Base-by-base conservation (phyloP, 257 asterid genomes). In the Marsdenia floribunda region DNA sequence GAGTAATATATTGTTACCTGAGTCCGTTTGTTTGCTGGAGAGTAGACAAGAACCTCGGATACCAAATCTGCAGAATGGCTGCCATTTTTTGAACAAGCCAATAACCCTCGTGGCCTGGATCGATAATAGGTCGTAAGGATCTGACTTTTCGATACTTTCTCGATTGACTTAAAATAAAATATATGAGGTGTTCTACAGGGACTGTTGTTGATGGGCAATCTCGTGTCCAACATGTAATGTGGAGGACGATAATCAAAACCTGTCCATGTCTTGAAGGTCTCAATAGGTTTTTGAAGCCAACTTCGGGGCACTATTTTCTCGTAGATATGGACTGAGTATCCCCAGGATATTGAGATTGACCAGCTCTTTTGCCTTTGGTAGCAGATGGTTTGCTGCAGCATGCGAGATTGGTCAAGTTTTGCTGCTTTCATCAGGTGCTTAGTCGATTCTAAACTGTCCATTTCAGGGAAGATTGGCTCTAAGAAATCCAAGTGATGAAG, bases 261-360 rank as follows among this genome's bases (percentile, higher is more conserved):
- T 3, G 3, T 1, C 97, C 93, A 89, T 0, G 78, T 52, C 4
- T 8, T 0, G 69, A 91, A 90, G 9, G 97, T 90, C 77, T 88
- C 93, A 16, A 91, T 77, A 26, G 97, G 97, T 1, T 55, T 73
- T 44, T 83, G 88, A n/a, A 91, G 76, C 68, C 78, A 75, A 55
- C 89, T 90, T 49, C 97, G 70, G 4, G 91, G 87, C 71, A 86
- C 52, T 22, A 88, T 75, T 33, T 76, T 75, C 82, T 90, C 93
- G 65, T 93, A 93, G 29, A 91, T 68, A 24, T 89, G 89, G 0
- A 80, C 80, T 0, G 97, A 88, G 73, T 93, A 91, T 55, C 98
- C 97, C 98, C 98, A 93, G 0, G 98, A 87, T 10, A 90, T 44
- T 11, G 98, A 91, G 5, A 93, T 77, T 3, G 98, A 53, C 97